Evolutionary conservation across 2,329 filamentous ascomycete species (phyloP), one percentile per base, ranked within the genome.

Genomic region (Trichoderma sp.): DNA sequence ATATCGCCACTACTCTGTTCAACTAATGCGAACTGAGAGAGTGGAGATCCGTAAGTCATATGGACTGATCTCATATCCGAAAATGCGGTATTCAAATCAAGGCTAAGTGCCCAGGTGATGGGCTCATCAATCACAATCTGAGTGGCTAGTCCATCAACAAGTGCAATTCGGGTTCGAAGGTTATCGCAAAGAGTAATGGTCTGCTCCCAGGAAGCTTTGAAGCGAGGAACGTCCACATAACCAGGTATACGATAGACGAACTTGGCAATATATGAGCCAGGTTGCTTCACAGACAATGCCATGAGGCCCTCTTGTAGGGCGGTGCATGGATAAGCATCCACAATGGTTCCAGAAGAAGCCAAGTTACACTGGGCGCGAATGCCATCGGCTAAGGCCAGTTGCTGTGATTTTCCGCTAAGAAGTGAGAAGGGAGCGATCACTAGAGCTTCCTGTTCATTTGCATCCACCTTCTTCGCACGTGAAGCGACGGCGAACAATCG

Each of bases 281-380:
- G 74, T 1, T 78, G 68, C n/a, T 82, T 80, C 27, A 77, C 79
- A 2, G 84, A 80, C 2, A 85, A 77, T 0, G 83, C 81, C 63
- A 87, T 80, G 2, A 86, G 80, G 2, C 83, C 84, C 75, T 84
- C 84, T 71, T 87, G 85, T 1, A 86, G 79, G 4, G 82, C 79
- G 6, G 83, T 83, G 78, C 83, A 85, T 2, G 84, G 85, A 60
- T 84, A 86, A 1, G 83, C 77, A 72, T 86, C 83, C 33, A 82
- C 68, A 18, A 83, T 75, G 3, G 11, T 41, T 67, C 7, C 63
- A 18, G 45, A 67, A 6, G 53, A 67, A 6, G 53, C 0, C 63
- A n/a, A 64, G 12, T 45, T 6, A 6, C 65, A 75, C 38, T 75
- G 72, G 8, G 64, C n/a, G 41, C 3, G 65, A 3, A 64, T 29